Conservation (phyloP, 2,329 filamentous ascomycete genomes). For the Cercospora canescens region DNA sequence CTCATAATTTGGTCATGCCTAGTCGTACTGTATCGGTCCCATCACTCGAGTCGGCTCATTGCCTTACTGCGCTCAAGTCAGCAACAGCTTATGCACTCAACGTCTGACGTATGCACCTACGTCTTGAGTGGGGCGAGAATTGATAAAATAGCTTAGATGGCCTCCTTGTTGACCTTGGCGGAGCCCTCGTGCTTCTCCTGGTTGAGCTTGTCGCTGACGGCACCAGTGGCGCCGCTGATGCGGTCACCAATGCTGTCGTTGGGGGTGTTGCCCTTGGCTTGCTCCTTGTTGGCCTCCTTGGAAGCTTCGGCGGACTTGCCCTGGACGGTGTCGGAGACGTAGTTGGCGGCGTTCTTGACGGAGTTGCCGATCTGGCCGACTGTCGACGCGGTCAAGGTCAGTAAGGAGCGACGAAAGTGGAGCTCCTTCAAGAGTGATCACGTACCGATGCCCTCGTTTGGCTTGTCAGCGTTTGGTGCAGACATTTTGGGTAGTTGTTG, state of each 20-base stretch:
- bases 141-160: constrained; percentile 25
- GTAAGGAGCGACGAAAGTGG: background rate
- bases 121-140: background rate
- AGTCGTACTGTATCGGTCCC: background rate
- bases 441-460: constrained; percentile 44
- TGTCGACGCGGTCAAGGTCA: background rate
- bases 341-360: constrained; percentile 61
- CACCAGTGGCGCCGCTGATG: constrained; percentile 54
- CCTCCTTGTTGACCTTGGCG: constrained; percentile 52
- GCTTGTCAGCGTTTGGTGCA: constrained; percentile 46
- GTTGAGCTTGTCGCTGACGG: constrained; percentile 54
- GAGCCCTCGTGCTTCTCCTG: constrained; percentile 53
- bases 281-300: constrained; percentile 69
- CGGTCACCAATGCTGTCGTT: constrained; percentile 54
- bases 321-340: constrained; percentile 66
- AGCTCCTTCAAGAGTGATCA: too few relatives aligned
- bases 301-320: constrained; percentile 56
- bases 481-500: constrained; percentile 39
- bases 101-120: background rate
- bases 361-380: constrained; percentile 43
- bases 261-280: constrained; percentile 59
- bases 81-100: background rate
- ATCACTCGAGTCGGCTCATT: background rate
- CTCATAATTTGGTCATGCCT: constrained; percentile 4
- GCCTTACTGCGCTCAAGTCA: background rate